Percentiles rank a stretch among this genome's conserved stretches.
These are phyloP conservation scores for Penicillium sp. DNA, from an alignment of 2,329 filamentous ascomycete genomes.

Conservation along the genomic window DNA sequence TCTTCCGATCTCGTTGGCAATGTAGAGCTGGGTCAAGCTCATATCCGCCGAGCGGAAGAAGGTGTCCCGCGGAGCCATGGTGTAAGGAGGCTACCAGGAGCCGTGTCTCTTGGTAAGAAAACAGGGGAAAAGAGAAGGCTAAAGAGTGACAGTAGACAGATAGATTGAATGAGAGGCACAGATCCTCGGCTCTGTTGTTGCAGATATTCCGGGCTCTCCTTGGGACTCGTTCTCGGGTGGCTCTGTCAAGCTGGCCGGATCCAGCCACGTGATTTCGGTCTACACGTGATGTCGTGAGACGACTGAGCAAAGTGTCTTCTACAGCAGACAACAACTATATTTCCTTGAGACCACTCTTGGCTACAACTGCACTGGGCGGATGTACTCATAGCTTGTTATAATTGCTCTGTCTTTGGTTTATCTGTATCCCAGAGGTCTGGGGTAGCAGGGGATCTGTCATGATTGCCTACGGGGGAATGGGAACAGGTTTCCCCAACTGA, in stretches of 20 bases:
- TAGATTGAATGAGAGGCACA: constrained; percentile 14
- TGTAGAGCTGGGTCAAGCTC: constrained; percentile 99
- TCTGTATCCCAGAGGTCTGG: background rate
- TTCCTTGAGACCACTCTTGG: background rate
- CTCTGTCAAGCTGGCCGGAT: constrained; percentile 18
- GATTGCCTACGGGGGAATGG: background rate
- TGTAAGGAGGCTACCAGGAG: constrained; percentile 24
- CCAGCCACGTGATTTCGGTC: constrained; percentile 7
- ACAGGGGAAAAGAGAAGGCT: constrained; percentile 3
- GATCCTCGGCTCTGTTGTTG: constrained; percentile 7
- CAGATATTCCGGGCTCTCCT: background rate
- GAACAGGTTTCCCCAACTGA: background rate
- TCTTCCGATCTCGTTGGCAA: constrained; percentile 96
- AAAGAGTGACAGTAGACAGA: constrained; percentile 7
- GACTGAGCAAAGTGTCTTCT: background rate
- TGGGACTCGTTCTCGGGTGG: constrained; percentile 4
- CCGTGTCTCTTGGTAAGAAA: constrained; percentile 20
- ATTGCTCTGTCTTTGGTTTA: background rate
- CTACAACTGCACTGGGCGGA: background rate
- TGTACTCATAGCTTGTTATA: too few relatives aligned
- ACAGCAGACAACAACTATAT: background rate
- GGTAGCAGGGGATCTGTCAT: background rate
- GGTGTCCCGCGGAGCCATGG: constrained; percentile 74
- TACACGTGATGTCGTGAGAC: background rate
- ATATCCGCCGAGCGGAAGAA: constrained; percentile 99